Conservation (phyloP, 1,284 basidiomycete genomes). For the Singerocomus inundabilis region DNA sequence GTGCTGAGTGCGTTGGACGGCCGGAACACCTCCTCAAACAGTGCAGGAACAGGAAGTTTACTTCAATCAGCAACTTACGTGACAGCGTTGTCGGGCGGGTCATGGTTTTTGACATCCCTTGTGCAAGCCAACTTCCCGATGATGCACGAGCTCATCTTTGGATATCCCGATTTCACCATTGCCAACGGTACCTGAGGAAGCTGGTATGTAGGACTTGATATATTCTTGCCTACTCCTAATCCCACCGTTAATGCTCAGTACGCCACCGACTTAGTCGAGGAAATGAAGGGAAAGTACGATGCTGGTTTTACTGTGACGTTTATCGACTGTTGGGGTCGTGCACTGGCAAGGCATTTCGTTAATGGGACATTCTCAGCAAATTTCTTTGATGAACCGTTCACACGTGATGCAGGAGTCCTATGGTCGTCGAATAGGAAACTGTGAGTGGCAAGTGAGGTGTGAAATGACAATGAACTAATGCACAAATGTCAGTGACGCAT, state of each 20-base stretch:
- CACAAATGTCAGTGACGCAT: conserved; percentile 27
- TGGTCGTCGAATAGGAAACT: conserved; percentile 36
- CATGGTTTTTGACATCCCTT: conserved; percentile 40
- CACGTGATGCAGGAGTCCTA: conserved; percentile 37
- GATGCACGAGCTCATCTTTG: conserved; percentile 39
- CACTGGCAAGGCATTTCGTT: conserved; percentile 39
- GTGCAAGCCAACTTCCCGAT: conserved; percentile 41
- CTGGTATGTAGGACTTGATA: conserved; percentile 35
- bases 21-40: conserved; percentile 42
- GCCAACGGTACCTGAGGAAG: conserved; percentile 30
- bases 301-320: conserved; percentile 36
- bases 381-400: conserved; percentile 32
- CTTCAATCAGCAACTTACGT: conserved; percentile 48
- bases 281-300: conserved; percentile 34
- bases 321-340: conserved; percentile 35
- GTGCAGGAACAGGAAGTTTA: conserved; percentile 47
- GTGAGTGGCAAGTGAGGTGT: conserved; percentile 20
- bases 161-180: conserved; percentile 20
- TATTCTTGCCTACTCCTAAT: conserved; percentile 24
- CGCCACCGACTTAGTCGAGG: conserved; percentile 25
- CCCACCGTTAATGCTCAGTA: conserved; percentile 19
- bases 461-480: not conserved
- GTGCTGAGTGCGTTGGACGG: conserved; percentile 50
- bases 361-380: conserved; percentile 38
- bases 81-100: conserved; percentile 44